These are phyloP conservation scores for Phialemonium atrogriseum DNA, from an alignment of 2,329 filamentous ascomycete genomes.

Conservation along the genomic window DNA sequence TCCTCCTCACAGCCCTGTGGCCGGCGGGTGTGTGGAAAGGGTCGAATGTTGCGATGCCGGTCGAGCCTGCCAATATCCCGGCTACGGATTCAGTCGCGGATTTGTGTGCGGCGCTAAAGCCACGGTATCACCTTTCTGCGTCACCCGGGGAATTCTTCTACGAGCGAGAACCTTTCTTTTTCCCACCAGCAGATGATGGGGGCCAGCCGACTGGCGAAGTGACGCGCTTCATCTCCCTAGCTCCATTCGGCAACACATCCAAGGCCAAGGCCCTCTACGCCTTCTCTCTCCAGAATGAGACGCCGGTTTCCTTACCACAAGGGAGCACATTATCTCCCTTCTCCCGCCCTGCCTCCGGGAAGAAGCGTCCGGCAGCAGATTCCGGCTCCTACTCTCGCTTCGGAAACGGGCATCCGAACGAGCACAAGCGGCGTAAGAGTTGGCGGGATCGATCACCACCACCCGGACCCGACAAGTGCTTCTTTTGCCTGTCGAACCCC, in stretches of 20 bases:
- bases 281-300: slow-evolving; percentile 61
- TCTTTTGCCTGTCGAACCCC: slow-evolving; percentile 89
- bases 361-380: slow-evolving; percentile 50
- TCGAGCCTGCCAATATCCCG: slow-evolving; percentile 40
- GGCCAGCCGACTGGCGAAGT: slow-evolving; percentile 43
- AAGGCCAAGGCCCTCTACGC: slow-evolving; percentile 81
- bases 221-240: slow-evolving; percentile 87
- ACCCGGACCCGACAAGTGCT: slow-evolving; percentile 72
- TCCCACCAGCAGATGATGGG: slow-evolving; percentile 39
- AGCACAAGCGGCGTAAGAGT: slow-evolving; percentile 31
- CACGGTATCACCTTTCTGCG: slow-evolving; percentile 81
- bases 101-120: slow-evolving; percentile 69
- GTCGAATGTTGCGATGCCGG: slow-evolving; percentile 50
- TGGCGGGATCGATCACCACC: slow-evolving; percentile 40
- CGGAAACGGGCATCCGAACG: slow-evolving; percentile 34
- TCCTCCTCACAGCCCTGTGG: slow-evolving; percentile 83
- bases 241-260: slow-evolving; percentile 62
- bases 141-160: slow-evolving; percentile 63
- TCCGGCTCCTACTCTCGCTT: slow-evolving; percentile 45
- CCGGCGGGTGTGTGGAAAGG: slow-evolving; percentile 63
- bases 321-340: slow-evolving; percentile 75
- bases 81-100: slow-evolving; percentile 66
- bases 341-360: slow-evolving; percentile 29
- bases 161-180: slow-evolving; percentile 89
- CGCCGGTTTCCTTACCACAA: slow-evolving; percentile 50